Evolutionary conservation across 2,329 filamentous ascomycete species (phyloP).

Genomic region (Daldinia eschscholtzii): DNA sequence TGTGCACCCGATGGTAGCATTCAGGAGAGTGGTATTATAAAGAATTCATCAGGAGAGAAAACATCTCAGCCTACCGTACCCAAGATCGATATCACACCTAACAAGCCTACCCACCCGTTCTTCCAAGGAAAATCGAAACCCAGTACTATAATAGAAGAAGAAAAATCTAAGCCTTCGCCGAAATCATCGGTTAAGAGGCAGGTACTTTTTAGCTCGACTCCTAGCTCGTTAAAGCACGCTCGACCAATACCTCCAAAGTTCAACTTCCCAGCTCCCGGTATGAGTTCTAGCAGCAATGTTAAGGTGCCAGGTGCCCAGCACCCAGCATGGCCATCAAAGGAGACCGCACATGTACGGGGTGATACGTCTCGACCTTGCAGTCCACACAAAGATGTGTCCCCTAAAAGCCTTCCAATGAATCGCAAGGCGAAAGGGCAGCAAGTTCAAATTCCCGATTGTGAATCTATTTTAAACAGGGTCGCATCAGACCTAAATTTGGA

Average conservation of each 20-base stretch:
- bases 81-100: constrained; percentile 29
- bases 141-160: constrained; percentile 36
- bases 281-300: constrained; percentile 58
- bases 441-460: constrained; percentile 56
- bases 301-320: constrained; percentile 76
- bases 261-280: constrained; percentile 59
- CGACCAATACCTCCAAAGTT: constrained; percentile 51
- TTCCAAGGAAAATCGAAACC: constrained; percentile 69
- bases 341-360: constrained; percentile 73
- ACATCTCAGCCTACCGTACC: constrained; percentile 30
- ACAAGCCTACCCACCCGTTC: constrained; percentile 69
- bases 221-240: constrained; percentile 63
- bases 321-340: constrained; percentile 78
- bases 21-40: constrained; percentile 20
- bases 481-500: constrained; percentile 57
- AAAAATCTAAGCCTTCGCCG: constrained; percentile 42
- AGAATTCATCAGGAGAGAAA: constrained; percentile 38
- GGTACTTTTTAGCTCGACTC: constrained; percentile 65
- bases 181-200: constrained; percentile 52
- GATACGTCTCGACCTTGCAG: constrained; percentile 19
- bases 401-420: constrained; percentile 24
- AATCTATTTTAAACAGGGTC: constrained; percentile 59
- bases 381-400: background rate
- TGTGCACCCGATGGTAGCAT: background rate
- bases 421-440: constrained; percentile 66